Conservation (phyloP, 805 yeast species). For the Schwanniomyces polymorphus region DNA sequence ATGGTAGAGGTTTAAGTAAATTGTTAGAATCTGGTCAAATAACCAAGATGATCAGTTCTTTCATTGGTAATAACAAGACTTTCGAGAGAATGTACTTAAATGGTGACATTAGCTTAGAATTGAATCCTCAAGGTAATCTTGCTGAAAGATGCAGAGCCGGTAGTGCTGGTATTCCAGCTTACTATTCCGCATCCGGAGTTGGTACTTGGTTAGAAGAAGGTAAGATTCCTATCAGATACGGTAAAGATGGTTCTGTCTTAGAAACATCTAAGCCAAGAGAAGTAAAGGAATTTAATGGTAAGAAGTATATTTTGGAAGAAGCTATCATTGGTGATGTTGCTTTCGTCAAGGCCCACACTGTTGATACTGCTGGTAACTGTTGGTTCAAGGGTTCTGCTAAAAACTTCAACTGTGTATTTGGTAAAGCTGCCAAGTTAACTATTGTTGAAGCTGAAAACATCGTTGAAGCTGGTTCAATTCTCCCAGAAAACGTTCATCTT, state of each 20-base stretch:
- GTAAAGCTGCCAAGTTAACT: slow-evolving; percentile 45
- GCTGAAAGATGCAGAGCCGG: slow-evolving; percentile 51
- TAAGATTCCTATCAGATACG: slow-evolving; percentile 43
- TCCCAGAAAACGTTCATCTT: slow-evolving; percentile 46
- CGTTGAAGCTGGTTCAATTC: slow-evolving; percentile 45
- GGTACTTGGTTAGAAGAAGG: slow-evolving; percentile 53
- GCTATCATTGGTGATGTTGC: slow-evolving; percentile 51
- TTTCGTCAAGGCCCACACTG: slow-evolving; percentile 45
- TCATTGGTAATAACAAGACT: slow-evolving; percentile 44
- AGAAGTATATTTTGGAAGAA: slow-evolving; percentile 42
- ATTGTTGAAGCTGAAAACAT: slow-evolving; percentile 53
- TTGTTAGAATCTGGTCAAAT: slow-evolving; percentile 44
- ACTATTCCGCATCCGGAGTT: slow-evolving; percentile 50
- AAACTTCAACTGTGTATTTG: slow-evolving; percentile 47
- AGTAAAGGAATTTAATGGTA: slow-evolving; percentile 42
- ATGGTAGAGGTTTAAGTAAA: slow-evolving; percentile 42
- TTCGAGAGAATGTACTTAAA: slow-evolving; percentile 40
- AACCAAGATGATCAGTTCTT: slow-evolving; percentile 45
- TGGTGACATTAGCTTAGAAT: slow-evolving; percentile 46
- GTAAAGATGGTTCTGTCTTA: slow-evolving; percentile 29
- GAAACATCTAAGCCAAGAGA: slow-evolving; percentile 40
- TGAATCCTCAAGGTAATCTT: slow-evolving; percentile 53
- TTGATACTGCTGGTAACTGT: slow-evolving; percentile 49
- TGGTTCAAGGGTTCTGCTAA: slow-evolving; percentile 47
- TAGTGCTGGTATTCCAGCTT: slow-evolving; percentile 50